Base-by-base conservation (phyloP, 176 grass and related monocot species). In the Stipa capillata region DNA sequence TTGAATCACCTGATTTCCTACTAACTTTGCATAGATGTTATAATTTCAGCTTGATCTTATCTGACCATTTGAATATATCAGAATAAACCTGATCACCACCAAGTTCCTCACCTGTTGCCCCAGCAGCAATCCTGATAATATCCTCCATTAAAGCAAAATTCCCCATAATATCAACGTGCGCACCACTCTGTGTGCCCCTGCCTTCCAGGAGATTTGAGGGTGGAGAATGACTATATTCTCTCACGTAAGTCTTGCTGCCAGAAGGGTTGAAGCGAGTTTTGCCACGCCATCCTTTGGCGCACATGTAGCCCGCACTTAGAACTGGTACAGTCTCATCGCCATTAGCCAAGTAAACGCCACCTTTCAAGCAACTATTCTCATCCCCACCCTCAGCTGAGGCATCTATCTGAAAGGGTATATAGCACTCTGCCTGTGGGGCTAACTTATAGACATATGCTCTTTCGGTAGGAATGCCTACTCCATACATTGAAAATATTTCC, bases 401-500 rank as follows among this genome's bases (percentile, higher is more conserved):
- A 52, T 98, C 90, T 69, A 98, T 98, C 83, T 89, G 92, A 51
- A 98, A 98, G 32, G 96, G 96, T 72, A 99, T 99, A 56, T 94
- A 86, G 44, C 96, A 99, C 58, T 93, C 96, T 65, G 87, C 85
- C 52, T 89, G 85, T 10, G 74, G 83, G 18, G 90, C 83, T 50
- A 95, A 70, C 61, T 95, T 99, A 42, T 99, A 99, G 34, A 99
- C 83, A 79, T 99, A 99, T n/a, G 96, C 90, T 87, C 96, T 93
- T 87, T 99, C 96, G 0, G 92, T 99, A 47, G 92, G 90, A 82
- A 99, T 94, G 69, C 96, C 96, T 64, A 99, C 96, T 85, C 96
- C 96, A 51, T 99, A 99, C 84, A 95, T 89, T 4, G 96, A 95
- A 87, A 91, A 99, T 81, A 99, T 99, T 91, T 99, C 96, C 88